phyloP scores from a whole-genome alignment of 306 rosid genomes.

The Cucumis melo region DNA sequence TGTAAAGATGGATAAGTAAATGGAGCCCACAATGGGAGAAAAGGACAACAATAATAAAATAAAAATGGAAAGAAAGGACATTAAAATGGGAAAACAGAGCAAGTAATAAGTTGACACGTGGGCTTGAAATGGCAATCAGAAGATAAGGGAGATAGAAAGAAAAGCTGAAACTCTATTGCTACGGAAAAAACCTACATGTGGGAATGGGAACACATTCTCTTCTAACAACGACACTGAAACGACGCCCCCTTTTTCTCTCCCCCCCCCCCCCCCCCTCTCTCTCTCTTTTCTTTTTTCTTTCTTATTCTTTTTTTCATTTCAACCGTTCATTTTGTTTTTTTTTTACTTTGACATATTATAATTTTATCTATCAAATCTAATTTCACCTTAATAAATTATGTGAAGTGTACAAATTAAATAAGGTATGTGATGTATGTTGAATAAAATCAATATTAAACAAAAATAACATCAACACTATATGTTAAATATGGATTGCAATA shows the following conservation, averaged over 20 bases:
- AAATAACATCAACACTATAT: too few species aligned
- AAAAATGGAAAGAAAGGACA: neutral
- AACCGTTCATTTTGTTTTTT: too few species aligned
- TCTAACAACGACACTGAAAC: neutral
- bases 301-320: too few species aligned
- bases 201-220: neutral
- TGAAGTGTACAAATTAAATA: too few species aligned
- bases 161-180: neutral
- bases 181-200: neutral
- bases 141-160: neutral
- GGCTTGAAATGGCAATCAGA: neutral
- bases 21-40: neutral
- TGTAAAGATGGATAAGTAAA: neutral
- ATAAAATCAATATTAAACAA: too few species aligned
- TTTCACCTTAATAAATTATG: too few species aligned
- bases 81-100: neutral
- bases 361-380: too few species aligned
- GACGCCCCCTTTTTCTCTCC: neutral
- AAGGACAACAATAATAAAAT: neutral
- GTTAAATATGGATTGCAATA: too few species aligned
- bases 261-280: too few species aligned
- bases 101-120: neutral
- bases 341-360: too few species aligned
- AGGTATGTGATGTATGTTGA: too few species aligned
- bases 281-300: too few species aligned